A percentile compares a stretch with the other conserved stretches of the same genome.
phyloP scores from a whole-genome alignment of 2,329 filamentous ascomycete species.

The Epichloe sylvatica region DNA sequence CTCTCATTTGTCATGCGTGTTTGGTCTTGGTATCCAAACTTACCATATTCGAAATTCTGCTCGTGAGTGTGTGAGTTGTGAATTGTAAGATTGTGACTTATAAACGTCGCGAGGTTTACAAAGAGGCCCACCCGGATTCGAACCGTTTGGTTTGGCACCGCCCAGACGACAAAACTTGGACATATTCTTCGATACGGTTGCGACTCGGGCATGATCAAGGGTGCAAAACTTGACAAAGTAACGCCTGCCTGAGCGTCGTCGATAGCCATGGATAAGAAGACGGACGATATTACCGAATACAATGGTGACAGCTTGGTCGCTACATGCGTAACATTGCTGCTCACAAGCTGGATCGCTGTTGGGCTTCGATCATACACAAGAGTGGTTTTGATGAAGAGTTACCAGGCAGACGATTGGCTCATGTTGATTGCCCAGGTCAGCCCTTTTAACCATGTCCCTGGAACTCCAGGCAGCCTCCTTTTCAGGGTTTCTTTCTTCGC shows the following conservation, averaged over 20 bases:
- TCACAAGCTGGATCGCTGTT: conserved; percentile 28
- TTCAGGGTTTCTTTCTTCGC: neutral
- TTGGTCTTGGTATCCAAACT: neutral
- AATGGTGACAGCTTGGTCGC: conserved; percentile 25
- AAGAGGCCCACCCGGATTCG: neutral
- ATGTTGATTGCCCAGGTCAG: conserved; percentile 35
- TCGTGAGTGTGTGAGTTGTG: neutral
- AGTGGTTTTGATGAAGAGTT: conserved; percentile 27
- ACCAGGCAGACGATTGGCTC: conserved; percentile 39
- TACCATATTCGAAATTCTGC: neutral
- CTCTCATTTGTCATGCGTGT: neutral
- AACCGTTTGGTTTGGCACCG: neutral
- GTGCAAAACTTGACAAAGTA: neutral
- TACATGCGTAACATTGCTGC: conserved; percentile 24
- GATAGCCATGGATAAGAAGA: conserved; percentile 16
- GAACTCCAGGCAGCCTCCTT: neutral
- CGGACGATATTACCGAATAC: conserved; percentile 22
- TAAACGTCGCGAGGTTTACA: neutral
- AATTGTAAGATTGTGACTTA: neutral
- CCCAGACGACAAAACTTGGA: neutral
- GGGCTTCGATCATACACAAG: conserved; percentile 31
- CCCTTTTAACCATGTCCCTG: neutral
- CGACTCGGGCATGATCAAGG: conserved; percentile 1
- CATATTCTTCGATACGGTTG: neutral
- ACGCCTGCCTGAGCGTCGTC: neutral